Evolutionary conservation across 2,329 filamentous ascomycete genomes (phyloP), one percentile per base, ranked within the genome.

Genomic region (Chaetomium strumarium): DNA sequence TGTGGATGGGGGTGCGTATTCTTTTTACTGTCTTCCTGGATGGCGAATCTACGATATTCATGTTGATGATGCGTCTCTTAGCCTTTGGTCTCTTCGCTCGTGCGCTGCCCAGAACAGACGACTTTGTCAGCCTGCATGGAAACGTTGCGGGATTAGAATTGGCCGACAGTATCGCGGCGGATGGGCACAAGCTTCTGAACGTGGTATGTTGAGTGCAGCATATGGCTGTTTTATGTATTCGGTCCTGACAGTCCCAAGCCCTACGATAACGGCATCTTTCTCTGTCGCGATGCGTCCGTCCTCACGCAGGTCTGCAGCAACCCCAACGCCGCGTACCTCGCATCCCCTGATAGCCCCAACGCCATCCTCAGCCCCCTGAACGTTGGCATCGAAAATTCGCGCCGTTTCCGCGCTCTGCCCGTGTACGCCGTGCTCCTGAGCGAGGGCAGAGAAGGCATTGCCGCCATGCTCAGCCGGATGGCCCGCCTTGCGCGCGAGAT

Each of bases 141-240:
- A 75, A 69, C 54, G 76, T 70, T 1, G 75, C 79, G 4, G 88
- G 88, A 1, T 68, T 96, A 12, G 85, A 95, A 56, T 74, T 95
- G 2, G 90, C 88, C 3, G 90, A 96, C 65, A 95, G 88, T 46
- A 90, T 96, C 60, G 85, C 89, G 0, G 84, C 87, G 2, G 91
- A 96, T 63, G 87, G 80, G 0, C 92, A 97, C 68, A 96, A 96
- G 65, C 72, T 96, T n/a, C 78, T 97, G 55, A 96, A 96, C 60
- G 90, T 96, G 42, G 82, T 84, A 68, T 55, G 80, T 76, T 45
- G 19, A 11, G 56, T 59, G 45, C 47, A 20, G 16, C 13, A 19
- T 31, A 29, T 24, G 31, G 19, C n/a, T n/a, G n/a, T n/a, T n/a
- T n/a, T 36, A 37, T 33, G 38, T 43, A 33, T 41, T 48, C 46